Conservation (phyloP, 495 filamentous ascomycete genomes). For the Talaromyces trachyspermus region DNA sequence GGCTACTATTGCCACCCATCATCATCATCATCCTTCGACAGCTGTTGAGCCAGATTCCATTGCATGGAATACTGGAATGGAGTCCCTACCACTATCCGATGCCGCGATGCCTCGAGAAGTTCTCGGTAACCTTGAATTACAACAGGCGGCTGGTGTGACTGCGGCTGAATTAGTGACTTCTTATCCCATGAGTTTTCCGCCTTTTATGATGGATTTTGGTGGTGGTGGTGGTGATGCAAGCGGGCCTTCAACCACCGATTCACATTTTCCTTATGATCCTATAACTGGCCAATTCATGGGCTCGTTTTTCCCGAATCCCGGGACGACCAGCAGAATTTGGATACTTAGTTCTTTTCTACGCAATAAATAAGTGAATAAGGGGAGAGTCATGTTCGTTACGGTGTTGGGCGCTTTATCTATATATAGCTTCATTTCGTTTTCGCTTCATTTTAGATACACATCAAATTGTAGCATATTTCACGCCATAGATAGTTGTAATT, state of each 20-base stretch:
- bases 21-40: too few relatives aligned
- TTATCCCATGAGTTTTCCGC: conserved; percentile 6
- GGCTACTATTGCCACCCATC: too few relatives aligned
- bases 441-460: not conserved
- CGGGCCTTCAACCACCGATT: conserved; percentile 10
- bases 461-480: not conserved
- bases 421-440: not conserved
- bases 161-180: not conserved
- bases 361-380: too few relatives aligned
- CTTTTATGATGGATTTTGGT: not conserved
- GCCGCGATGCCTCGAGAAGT: not conserved
- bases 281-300: conserved; percentile 39
- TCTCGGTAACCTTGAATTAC: not conserved
- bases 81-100: not conserved
- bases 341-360: not conserved
- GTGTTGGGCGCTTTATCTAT: not conserved
- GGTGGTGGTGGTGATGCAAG: too few relatives aligned
- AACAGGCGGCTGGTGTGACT: not conserved
- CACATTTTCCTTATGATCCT: conserved; percentile 40
- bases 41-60: too few relatives aligned
- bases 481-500: too few relatives aligned
- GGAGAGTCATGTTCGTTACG: not conserved
- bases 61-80: conserved; percentile 11
- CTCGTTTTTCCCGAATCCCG: conserved; percentile 32
- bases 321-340: conserved; percentile 1